A percentile compares a stretch with the other conserved stretches of the same genome.
phyloP scores from a whole-genome alignment of 768 basidiomycete species.

The Chalciporus pseudorubinellus region DNA sequence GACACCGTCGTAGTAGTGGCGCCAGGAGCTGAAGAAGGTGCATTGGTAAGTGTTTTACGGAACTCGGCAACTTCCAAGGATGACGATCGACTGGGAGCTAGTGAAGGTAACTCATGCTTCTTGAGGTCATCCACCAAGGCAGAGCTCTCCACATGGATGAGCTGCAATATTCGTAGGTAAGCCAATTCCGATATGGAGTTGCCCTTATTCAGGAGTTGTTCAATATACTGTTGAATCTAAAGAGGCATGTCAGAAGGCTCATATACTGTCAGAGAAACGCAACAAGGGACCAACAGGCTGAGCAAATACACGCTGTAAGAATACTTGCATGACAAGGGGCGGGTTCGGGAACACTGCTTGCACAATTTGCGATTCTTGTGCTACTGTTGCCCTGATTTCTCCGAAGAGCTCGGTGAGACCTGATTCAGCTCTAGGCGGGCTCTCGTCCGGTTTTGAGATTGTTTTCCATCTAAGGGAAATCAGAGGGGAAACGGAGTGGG shows the following conservation, averaged over 20 bases:
- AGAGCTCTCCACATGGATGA: slow-evolving; percentile 79
- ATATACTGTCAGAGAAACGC: neutral
- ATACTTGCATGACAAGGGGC: slow-evolving; percentile 95
- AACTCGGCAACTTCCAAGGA: slow-evolving; percentile 64
- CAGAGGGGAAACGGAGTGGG: neutral
- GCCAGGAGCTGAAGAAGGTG: slow-evolving; percentile 39
- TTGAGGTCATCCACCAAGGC: slow-evolving; percentile 88
- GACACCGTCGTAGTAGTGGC: slow-evolving; percentile 52
- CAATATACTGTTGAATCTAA: slow-evolving; percentile 96
- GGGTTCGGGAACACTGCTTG: slow-evolving; percentile 99
- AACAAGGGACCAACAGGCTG: slow-evolving; percentile 70
- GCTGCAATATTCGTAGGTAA: slow-evolving; percentile 85
- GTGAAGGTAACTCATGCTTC: slow-evolving; percentile 77
- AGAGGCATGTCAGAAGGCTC: slow-evolving; percentile 5
- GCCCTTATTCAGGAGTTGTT: slow-evolving; percentile 78
- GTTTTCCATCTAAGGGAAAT: slow-evolving; percentile 63
- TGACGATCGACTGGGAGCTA: slow-evolving; percentile 53
- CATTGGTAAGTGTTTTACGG: slow-evolving; percentile 48
- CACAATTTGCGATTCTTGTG: slow-evolving; percentile 95
- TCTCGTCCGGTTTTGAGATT: slow-evolving; percentile 76
- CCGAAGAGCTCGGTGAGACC: slow-evolving; percentile 77
- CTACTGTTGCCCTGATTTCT: slow-evolving; percentile 89
- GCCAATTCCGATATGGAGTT: slow-evolving; percentile 80
- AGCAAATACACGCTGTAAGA: slow-evolving; percentile 94
- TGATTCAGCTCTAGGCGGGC: slow-evolving; percentile 73